Evolutionary conservation across 176 grass and related monocot species (phyloP).

Genomic region (Panicum miliaceum): DNA sequence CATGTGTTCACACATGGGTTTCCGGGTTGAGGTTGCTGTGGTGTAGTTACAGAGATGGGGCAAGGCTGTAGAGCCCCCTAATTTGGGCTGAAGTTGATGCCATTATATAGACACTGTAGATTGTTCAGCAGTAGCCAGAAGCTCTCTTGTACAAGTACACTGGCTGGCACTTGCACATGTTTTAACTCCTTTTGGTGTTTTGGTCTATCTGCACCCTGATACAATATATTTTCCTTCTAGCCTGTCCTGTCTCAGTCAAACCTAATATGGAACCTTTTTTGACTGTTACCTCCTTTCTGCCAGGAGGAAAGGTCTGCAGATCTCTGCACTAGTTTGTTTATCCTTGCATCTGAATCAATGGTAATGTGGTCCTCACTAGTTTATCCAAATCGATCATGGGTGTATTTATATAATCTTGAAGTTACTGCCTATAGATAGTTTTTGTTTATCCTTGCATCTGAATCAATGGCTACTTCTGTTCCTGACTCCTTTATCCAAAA

Average conservation of each 20-base stretch:
- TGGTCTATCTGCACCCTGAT: constrained; percentile 26
- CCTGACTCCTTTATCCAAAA: constrained; percentile 30
- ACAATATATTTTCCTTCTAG: constrained; percentile 17
- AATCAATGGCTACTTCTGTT: constrained; percentile 8
- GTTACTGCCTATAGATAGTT: neutral
- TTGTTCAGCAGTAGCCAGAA: neutral
- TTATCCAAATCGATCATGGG: neutral
- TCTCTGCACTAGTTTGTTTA: constrained; percentile 40
- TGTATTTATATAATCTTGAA: neutral
- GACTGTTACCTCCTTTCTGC: constrained; percentile 21
- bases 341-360: constrained; percentile 26
- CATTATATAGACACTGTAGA: constrained; percentile 34
- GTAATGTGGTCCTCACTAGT: neutral
- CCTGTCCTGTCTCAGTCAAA: constrained; percentile 19
- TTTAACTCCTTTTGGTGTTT: constrained; percentile 13
- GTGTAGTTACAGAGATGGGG: neutral
- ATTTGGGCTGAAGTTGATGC: constrained; percentile 21
- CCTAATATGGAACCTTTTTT: constrained; percentile 45
- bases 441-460: constrained; percentile 36
- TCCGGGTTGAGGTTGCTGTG: neutral
- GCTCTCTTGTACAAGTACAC: neutral
- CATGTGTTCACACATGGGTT: neutral
- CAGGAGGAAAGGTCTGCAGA: constrained; percentile 20
- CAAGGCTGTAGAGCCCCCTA: constrained; percentile 8
- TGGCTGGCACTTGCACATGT: constrained; percentile 36